phyloP scores from a whole-genome alignment of 2,329 filamentous ascomycete species.

The Trichothecium sympodiale region DNA sequence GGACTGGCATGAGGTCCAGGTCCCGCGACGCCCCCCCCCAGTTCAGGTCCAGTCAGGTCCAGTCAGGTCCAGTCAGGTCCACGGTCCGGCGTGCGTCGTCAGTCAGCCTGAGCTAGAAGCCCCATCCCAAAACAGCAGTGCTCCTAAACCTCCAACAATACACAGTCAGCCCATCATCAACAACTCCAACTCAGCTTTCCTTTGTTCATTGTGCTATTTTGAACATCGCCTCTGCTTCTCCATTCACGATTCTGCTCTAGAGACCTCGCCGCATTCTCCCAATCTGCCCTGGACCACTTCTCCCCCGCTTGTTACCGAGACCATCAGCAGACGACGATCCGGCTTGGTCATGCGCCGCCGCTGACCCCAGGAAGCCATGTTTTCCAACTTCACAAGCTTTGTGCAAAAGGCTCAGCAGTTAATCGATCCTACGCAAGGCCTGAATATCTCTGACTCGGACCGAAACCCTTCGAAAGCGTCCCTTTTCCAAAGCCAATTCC shows the following conservation, averaged over 20 bases:
- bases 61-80: no score
- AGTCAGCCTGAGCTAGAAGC: no score
- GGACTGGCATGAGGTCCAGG: no score
- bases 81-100: no score
- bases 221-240: not conserved
- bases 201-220: not conserved
- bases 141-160: no score
- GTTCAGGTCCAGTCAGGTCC: no score
- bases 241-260: not conserved
- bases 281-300: slow-evolving; percentile 7
- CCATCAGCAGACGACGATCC: not conserved
- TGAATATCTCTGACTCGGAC: slow-evolving; percentile 62
- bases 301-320: slow-evolving; percentile 3
- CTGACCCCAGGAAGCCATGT: slow-evolving; percentile 35
- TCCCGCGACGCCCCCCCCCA: no score
- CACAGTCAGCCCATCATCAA: not conserved
- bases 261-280: slow-evolving; percentile 5
- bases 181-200: not conserved
- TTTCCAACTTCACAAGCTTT: slow-evolving; percentile 59
- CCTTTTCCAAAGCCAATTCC: slow-evolving; percentile 93
- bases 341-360: slow-evolving; percentile 26
- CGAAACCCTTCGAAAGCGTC: slow-evolving; percentile 80
- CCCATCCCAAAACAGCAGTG: no score
- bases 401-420: slow-evolving; percentile 93
- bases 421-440: slow-evolving; percentile 77